phyloP scores from a whole-genome alignment of 768 basidiomycete species.

The Guyanaporus albipodus region DNA sequence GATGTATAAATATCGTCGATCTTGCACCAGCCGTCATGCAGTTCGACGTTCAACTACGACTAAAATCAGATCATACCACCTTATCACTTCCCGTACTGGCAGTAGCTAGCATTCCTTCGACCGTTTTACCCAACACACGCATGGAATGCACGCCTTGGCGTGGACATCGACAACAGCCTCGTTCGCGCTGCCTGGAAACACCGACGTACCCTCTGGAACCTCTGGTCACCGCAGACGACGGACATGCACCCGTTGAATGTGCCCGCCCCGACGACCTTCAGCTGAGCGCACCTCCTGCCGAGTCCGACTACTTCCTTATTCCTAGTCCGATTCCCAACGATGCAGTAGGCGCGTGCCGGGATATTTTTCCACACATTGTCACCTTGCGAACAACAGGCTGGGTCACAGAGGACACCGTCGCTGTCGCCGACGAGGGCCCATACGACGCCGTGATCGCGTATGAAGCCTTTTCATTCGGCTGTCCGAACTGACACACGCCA shows the following conservation, averaged over 20 bases:
- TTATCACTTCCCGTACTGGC: too few relatives aligned
- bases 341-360: conserved; percentile 35
- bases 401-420: conserved; percentile 53
- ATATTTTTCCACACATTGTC: conserved; percentile 75
- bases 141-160: conserved; percentile 62
- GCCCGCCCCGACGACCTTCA: background rate
- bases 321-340: conserved; percentile 71
- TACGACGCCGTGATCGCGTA: conserved; percentile 84
- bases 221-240: conserved; percentile 36
- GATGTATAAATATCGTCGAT: too few relatives aligned
- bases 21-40: too few relatives aligned
- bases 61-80: too few relatives aligned
- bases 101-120: too few relatives aligned
- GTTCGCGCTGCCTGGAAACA: conserved; percentile 75
- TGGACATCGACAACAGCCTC: conserved; percentile 79
- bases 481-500: background rate
- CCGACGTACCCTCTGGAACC: conserved; percentile 66
- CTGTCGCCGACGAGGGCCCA: conserved; percentile 51
- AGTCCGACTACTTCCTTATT: conserved; percentile 63
- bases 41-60: too few relatives aligned
- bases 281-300: background rate
- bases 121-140: conserved; percentile 55
- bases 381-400: conserved; percentile 72
- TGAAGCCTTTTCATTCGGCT: background rate
- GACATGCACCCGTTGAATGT: conserved; percentile 6